Evolutionary conservation across 345 rosid genomes (phyloP).

Genomic region (Eucalyptus marginata): DNA sequence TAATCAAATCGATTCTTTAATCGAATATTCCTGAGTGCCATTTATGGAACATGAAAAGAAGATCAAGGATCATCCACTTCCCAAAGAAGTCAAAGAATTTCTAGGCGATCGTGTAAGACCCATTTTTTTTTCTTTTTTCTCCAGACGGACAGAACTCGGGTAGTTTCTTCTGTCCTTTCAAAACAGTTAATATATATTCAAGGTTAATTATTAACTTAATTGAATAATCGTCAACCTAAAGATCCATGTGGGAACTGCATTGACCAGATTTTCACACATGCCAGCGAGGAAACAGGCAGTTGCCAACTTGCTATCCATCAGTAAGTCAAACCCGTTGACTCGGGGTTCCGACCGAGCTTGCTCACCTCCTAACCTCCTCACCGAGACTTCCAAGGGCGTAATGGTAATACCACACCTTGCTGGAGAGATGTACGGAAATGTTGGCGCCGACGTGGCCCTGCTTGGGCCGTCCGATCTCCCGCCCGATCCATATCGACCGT

Average conservation of each 20-base stretch:
- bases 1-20: not conserved
- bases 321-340: not conserved
- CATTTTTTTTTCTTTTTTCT: accelerated
- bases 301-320: not conserved
- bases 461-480: not conserved
- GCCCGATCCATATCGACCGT: not conserved
- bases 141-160: accelerated
- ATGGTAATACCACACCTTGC: not conserved
- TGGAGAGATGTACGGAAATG: accelerated
- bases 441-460: not conserved
- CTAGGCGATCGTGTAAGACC: accelerated
- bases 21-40: not conserved
- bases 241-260: not conserved
- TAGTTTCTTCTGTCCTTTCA: not conserved
- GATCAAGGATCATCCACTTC: not conserved
- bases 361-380: not conserved
- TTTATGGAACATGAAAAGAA: not conserved
- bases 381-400: not conserved
- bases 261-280: not conserved
- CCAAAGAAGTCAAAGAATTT: not conserved
- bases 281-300: not conserved
- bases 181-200: not conserved
- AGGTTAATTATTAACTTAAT: not conserved
- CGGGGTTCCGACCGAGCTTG: not conserved
- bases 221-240: not conserved